Base-by-base conservation (phyloP, 176 grass and related monocot genomes). In the Panicum miliaceum region DNA sequence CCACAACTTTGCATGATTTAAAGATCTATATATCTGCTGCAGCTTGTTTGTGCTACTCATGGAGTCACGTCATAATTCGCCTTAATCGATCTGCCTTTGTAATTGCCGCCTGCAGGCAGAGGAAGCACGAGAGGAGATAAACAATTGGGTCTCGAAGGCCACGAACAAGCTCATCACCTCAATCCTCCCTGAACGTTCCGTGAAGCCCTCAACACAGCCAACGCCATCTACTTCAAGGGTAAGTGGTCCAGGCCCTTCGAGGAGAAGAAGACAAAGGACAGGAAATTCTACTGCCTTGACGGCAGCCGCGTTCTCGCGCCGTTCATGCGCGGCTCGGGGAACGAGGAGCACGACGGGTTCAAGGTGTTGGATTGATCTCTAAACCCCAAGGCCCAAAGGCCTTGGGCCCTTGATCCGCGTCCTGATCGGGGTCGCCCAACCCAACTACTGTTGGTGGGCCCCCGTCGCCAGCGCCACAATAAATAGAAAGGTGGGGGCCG, bases 91-190 rank as follows among this genome's bases (percentile, higher is more conserved):
- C 38, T 5, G 4, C 38, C 38, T 41, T 3, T 41, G 38, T 41
- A 41, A 6, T 6, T 41, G 7, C 29, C 29, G 29, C 1, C 29
- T 41, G 38, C 38, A 41, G 38, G 6, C 38, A 36, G 32, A 64
- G 6, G 22, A 37, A 19, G 81, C 81, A 14, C 50, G 40, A 3
- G 1, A 52, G 70, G 27, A 64, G 32, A 84, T 75, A 70, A 84
- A 64, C 81, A 51, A 10, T 0, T 90, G 84, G 89, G 74, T 84
- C 12, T 18, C 51, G 3, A 12, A 67, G 5, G 59, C 58, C 2
- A 87, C 89, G 4, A 67, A 67, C 19, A 52, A 81, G 0, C 75
- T 90, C 7, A 87, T 87, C 50, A 80, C 22, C 2, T 51, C 71
- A 7, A 32, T 84, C 82, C 34, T 84, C 20, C 81, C 84, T 23